Evolutionary conservation across 108 stramenopile species (phyloP), one percentile per base, ranked within the genome.

Genomic region (Schizochytrium sp.): DNA sequence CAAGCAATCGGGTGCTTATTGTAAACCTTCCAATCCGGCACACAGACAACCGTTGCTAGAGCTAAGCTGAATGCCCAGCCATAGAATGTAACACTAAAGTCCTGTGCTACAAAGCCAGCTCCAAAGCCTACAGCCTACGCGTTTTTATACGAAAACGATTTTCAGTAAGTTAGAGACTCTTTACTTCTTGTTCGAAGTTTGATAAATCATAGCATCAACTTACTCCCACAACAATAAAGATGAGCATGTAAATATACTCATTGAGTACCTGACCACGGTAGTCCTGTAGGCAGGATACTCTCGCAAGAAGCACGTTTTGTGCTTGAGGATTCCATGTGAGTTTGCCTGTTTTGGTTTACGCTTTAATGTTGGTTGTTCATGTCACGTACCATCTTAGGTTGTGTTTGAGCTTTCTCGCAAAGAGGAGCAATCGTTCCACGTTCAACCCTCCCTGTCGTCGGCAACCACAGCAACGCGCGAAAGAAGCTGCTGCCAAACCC

Each of bases 261-360:
- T 83, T 83, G 49, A 7, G 50, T 19, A 83, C 73, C 73, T 83
- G 73, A 50, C 73, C 73, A 4, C 50, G 46, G 73, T 83, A 83
- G 50, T 83, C 73, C 73, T 83, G 50, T 42, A 40, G 13, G n/a
- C 73, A 60, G 19, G 59, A 28, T 28, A 28, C 28, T 28, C 28
- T 28, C 28, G 28, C 28, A 28, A 28, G 28, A 28, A 28, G 28
- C 28, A 28, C 28, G 28, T 28, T 28, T 28, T 28, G 28, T 28
- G 28, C 28, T 28, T 28, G 28, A 28, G 28, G 28, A 28, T 28
- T 28, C 28, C 28, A 28, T 28, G 28, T 28, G 28, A 28, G 28
- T 28, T 28, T 28, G 28, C 28, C 28, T 28, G 28, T 28, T 28
- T 28, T 28, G 28, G 28, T 28, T 28, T 28, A 28, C 28, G 28